Evolutionary conservation across 192 early-diverging fungal species (phyloP).

Genomic region (Spizellomyces sp.): DNA sequence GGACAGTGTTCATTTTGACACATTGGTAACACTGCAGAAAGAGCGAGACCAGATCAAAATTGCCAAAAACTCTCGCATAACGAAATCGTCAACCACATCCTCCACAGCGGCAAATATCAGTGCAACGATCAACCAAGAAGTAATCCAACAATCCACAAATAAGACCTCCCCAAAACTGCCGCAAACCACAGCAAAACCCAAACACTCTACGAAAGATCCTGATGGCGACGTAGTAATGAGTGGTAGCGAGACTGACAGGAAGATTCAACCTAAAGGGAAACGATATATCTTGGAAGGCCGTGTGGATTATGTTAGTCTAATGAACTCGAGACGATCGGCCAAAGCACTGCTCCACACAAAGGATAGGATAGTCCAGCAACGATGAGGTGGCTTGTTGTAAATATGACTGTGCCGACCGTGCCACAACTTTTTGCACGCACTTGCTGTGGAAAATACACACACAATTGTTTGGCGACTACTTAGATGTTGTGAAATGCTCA

Average conservation of each 20-base stretch:
- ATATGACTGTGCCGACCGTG: too few species aligned
- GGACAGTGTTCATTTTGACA: not conserved
- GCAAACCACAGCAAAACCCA: not conserved
- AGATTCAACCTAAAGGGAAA: not conserved
- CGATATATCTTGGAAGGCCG: slow-evolving; percentile 16
- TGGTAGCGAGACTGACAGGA: not conserved
- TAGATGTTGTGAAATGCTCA: too few species aligned
- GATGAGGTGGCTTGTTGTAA: not conserved
- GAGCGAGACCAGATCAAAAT: slow-evolving; percentile 28
- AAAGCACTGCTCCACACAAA: not conserved
- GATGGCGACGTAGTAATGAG: not conserved
- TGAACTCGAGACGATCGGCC: slow-evolving; percentile 18
- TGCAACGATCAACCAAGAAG: not conserved
- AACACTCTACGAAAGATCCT: not conserved
- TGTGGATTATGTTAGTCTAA: slow-evolving; percentile 25
- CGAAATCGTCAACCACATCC: not conserved
- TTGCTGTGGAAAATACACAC: too few species aligned
- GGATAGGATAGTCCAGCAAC: not conserved
- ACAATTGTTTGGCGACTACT: too few species aligned
- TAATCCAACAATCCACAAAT: not conserved
- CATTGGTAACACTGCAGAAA: slow-evolving; percentile 8
- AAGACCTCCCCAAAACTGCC: not conserved
- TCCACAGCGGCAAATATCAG: not conserved
- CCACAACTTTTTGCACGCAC: too few species aligned
- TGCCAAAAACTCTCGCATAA: slow-evolving; percentile 18